Evolutionary conservation across 2,329 filamentous ascomycete genomes (phyloP).

Genomic region (Pseudocercospora vitis): DNA sequence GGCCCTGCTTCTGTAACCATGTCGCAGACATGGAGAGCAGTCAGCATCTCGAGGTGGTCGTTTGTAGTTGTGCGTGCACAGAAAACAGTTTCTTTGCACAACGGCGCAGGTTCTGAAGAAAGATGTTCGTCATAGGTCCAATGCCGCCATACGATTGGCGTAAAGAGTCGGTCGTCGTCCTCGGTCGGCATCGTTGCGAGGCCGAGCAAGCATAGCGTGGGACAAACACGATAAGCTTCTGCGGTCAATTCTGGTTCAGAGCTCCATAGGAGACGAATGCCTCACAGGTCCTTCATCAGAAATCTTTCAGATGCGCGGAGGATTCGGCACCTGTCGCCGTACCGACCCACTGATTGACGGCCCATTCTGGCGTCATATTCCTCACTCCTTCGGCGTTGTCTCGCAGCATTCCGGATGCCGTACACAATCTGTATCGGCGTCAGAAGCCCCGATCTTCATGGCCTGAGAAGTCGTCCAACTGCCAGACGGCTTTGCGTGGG

Average conservation of each 20-base stretch:
- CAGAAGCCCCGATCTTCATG: not conserved
- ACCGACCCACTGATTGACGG: not conserved
- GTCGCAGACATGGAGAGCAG: not conserved
- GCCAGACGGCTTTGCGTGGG: too few species aligned
- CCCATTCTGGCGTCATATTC: conserved; percentile 9
- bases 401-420: not conserved
- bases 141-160: not conserved
- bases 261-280: conserved; percentile 5
- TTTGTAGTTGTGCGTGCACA: not conserved
- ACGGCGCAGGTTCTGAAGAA: not conserved
- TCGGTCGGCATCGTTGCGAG: conserved; percentile 3
- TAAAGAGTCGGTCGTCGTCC: not conserved
- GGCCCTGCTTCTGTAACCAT: conserved; percentile 10
- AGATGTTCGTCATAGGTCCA: conserved; percentile 6
- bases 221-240: conserved; percentile 8
- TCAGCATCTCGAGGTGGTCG: not conserved
- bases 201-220: conserved; percentile 7
- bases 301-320: not conserved
- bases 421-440: not conserved
- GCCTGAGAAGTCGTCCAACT: too few species aligned
- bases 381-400: not conserved
- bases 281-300: not conserved
- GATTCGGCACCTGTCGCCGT: conserved; percentile 6
- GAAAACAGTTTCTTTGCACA: not conserved
- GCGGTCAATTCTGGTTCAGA: not conserved